Base-by-base conservation (phyloP, 1,284 basidiomycete genomes). In the Cutaneotrichosporon cyanovorans region DNA sequence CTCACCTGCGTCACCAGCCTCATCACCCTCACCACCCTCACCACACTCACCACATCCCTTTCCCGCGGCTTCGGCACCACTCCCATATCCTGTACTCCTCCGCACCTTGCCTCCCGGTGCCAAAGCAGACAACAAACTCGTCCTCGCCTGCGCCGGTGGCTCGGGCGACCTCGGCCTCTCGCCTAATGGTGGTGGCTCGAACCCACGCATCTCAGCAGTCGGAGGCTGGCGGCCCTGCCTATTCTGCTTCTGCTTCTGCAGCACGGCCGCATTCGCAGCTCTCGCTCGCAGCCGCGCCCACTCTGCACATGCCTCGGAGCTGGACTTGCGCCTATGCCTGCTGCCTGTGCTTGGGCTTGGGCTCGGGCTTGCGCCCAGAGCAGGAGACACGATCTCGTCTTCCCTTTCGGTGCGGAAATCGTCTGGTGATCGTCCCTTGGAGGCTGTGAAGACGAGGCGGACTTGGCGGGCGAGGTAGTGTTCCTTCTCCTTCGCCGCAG, bases 401-500 rank as follows among this genome's bases (percentile, higher is more conserved):
- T 55, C 53, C 7, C 70, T 54, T 45, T 72, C 70, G 6, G 51
- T 58, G 2, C 63, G 51, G 5, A 61, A n/a, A n/a, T n/a, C n/a
- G n/a, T n/a, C n/a, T n/a, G 20, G 5, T 22, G 28, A 22, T 62
- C 62, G 12, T 46, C 43, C 19, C 58, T 0, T 59, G 54, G 12
- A 60, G 53, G 0, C 50, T 53, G 4, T 60, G 37, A 72, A 72
- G 15, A 72, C 62, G 25, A 72, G 55, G 45, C 62, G 60, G 42
- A 70, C 48, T 4, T 55, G 50, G 51, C 62, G 62, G 1, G 65
- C 59, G 15, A 72, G 50, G 50, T 65, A 72, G 45, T 63, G 70
- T 12, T 61, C 53, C 12, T 25, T 32, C 25, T 12, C 25, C 25
- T 28, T 12, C 25, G n/a, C n/a, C n/a, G n/a, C n/a, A n/a, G n/a